A percentile compares a stretch with the other conserved stretches of the same genome.
Evolutionary conservation across 495 filamentous ascomycete species (phyloP).

Genomic region (Corynascus novoguineensis): DNA sequence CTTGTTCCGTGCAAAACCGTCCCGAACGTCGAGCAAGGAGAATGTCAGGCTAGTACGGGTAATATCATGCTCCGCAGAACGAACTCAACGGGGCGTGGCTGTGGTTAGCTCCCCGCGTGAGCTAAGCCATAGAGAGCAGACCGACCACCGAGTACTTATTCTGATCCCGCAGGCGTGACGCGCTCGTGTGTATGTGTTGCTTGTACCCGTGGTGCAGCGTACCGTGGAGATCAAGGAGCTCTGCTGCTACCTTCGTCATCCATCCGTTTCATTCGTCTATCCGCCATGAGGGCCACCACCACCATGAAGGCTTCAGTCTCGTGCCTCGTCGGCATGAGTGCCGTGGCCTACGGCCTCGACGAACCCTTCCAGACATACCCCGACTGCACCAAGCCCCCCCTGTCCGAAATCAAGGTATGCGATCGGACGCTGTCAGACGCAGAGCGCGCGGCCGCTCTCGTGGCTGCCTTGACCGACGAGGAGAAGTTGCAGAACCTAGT

Average conservation of each 20-base stretch:
- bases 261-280: not conserved
- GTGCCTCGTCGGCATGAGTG: not conserved
- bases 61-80: not conserved
- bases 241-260: not conserved
- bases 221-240: not conserved
- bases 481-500: constrained; percentile 42
- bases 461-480: constrained; percentile 34
- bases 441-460: constrained; percentile 40
- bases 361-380: constrained; percentile 27
- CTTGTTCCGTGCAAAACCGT: too few relatives aligned
- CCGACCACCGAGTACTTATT: not conserved
- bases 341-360: constrained; percentile 3
- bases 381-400: constrained; percentile 32
- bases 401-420: constrained; percentile 44
- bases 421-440: constrained; percentile 40
- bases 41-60: not conserved
- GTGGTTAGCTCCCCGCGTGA: not conserved
- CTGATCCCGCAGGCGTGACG: not conserved
- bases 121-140: too few relatives aligned
- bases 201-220: too few relatives aligned
- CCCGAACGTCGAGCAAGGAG: not conserved
- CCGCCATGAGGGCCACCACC: too few relatives aligned
- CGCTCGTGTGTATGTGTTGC: too few relatives aligned
- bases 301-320: constrained; percentile 2
- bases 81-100: not conserved